Evolutionary conservation across 1,139 yeast species (phyloP).

Genomic region (Hemisphaericaspora xylofermentans): DNA sequence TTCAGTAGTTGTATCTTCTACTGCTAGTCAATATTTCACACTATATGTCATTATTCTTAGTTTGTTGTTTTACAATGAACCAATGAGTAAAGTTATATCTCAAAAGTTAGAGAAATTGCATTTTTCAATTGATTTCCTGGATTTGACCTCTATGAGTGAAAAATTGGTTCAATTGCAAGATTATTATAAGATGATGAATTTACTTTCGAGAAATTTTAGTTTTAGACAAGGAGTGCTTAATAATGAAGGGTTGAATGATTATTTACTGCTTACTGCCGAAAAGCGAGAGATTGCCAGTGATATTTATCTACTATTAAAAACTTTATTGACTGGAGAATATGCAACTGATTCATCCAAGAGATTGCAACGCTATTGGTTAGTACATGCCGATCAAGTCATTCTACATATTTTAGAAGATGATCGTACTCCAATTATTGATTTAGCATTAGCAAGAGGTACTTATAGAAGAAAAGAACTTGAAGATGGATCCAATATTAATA

Average conservation of each 20-base stretch:
- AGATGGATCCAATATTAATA: conserved; percentile 43
- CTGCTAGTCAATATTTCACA: conserved; percentile 44
- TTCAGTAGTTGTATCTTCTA: conserved; percentile 37
- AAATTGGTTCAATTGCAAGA: conserved; percentile 29
- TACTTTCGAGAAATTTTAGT: conserved; percentile 33
- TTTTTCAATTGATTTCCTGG: conserved; percentile 45
- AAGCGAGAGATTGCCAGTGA: conserved; percentile 33
- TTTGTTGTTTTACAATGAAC: conserved; percentile 43
- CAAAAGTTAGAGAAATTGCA: conserved; percentile 41
- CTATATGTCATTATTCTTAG: conserved; percentile 36
- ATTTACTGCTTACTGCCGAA: conserved; percentile 27
- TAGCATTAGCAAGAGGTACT: conserved; percentile 38
- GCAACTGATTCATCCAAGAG: conserved; percentile 15
- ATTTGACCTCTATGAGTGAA: conserved; percentile 30
- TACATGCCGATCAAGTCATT: conserved; percentile 53
- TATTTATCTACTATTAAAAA: conserved; percentile 37
- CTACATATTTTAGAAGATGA: conserved; percentile 46
- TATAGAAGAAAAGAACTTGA: conserved; percentile 50
- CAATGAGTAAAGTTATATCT: conserved; percentile 34
- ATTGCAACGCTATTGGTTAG: conserved; percentile 47
- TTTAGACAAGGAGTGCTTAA: conserved; percentile 35
- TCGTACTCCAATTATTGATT: conserved; percentile 40
- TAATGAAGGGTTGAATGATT: conserved; percentile 41
- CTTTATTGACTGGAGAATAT: conserved; percentile 41
- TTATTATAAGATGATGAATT: conserved; percentile 24